A percentile compares a stretch with the other conserved stretches of the same genome.
phyloP scores from a whole-genome alignment of 805 yeast species.

The Pachysolen tannophilus region DNA sequence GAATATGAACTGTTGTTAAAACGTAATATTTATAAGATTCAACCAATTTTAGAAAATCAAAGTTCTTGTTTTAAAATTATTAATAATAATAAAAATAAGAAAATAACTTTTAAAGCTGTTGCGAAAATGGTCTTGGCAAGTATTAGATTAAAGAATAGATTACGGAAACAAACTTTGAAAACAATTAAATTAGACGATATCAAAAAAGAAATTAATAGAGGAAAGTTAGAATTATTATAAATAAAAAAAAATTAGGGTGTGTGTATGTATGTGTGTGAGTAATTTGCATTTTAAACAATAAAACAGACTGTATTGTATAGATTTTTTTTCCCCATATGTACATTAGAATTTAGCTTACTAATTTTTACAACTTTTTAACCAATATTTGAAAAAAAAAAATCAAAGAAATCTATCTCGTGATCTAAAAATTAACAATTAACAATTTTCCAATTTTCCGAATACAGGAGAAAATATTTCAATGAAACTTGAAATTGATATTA shows the following conservation, averaged over 20 bases:
- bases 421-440: no score
- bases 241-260: neutral
- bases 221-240: slow-evolving; percentile 11
- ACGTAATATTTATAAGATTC: slow-evolving; percentile 1
- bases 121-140: slow-evolving; percentile 29
- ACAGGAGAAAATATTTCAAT: no score
- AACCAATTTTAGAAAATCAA: neutral
- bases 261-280: neutral
- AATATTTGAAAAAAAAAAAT: no score
- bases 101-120: slow-evolving; percentile 18
- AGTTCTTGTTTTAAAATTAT: no score
- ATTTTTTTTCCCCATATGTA: no score
- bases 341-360: no score
- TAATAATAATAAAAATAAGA: slow-evolving; percentile 5
- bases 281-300: no score
- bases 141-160: slow-evolving; percentile 26
- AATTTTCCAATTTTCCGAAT: no score
- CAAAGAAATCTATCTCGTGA: no score
- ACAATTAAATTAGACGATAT: slow-evolving; percentile 11
- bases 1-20: slow-evolving; percentile 1
- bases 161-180: slow-evolving; percentile 22
- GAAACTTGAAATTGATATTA: no score
- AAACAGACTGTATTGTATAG: no score
- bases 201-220: slow-evolving; percentile 24
- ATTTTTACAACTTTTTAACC: no score